Conservation (phyloP, 768 basidiomycete species). For the Phylloporus rhodoxanthus region DNA sequence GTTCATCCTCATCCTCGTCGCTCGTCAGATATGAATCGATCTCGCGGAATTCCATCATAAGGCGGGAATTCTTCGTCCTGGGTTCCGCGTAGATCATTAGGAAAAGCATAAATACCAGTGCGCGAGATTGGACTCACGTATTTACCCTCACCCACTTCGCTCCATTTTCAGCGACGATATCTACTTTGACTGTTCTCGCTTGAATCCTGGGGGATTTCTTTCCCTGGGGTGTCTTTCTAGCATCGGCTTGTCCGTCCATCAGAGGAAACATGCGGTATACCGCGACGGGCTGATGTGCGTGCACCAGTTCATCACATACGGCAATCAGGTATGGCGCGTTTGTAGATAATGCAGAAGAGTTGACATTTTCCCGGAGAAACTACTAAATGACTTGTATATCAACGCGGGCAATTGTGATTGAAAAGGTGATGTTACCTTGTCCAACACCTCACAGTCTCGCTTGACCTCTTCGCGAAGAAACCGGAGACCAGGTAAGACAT, state of each 20-base stretch:
- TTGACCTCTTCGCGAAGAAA: conserved; percentile 37
- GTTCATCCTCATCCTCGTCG: conserved; percentile 42
- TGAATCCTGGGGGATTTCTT: background rate
- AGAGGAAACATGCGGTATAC: conserved; percentile 43
- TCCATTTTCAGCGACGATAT: conserved; percentile 73
- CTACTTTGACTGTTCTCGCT: conserved; percentile 54
- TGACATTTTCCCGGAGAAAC: conserved; percentile 45
- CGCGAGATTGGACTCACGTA: conserved; percentile 51
- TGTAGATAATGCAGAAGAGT: conserved; percentile 42
- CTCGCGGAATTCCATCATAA: conserved; percentile 78
- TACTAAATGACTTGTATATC: conserved; percentile 39
- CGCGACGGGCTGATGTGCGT: conserved; percentile 52
- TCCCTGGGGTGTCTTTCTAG: background rate
- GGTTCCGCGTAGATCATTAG: background rate
- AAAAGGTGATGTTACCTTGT: conserved; percentile 29
- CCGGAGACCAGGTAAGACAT: conserved; percentile 36
- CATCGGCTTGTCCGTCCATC: background rate
- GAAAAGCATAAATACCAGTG: background rate
- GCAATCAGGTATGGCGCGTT: conserved; percentile 78
- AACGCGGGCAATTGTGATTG: background rate
- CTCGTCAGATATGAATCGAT: conserved; percentile 71
- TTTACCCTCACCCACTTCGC: conserved; percentile 79
- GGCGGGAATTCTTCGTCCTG: conserved; percentile 71
- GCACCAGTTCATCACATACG: conserved; percentile 74
- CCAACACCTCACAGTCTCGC: conserved; percentile 38